phyloP scores from a whole-genome alignment of 495 filamentous ascomycete species.

The Aspergillus egyptiacus region DNA sequence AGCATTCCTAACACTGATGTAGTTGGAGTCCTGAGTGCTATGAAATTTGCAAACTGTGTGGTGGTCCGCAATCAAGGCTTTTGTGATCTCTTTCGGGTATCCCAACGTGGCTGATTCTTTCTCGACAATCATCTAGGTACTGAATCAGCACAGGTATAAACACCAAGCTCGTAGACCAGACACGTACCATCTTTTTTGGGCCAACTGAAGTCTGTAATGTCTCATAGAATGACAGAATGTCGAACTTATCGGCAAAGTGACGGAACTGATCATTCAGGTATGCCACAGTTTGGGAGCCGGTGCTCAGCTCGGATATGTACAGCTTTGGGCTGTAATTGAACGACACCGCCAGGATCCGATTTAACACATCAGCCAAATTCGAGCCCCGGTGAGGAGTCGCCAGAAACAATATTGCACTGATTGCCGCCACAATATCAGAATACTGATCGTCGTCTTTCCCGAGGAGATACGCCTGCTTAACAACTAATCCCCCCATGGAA shows the following conservation, averaged over 20 bases:
- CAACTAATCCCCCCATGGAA: background rate
- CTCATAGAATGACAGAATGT: background rate
- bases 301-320: background rate
- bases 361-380: background rate
- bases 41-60: background rate
- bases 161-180: no score
- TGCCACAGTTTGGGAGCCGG: background rate
- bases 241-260: background rate
- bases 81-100: background rate
- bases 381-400: background rate
- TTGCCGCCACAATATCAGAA: background rate
- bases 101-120: background rate
- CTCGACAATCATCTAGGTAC: background rate
- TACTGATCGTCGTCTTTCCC: background rate
- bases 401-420: background rate
- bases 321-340: background rate
- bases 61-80: background rate
- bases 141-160: no score
- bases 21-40: background rate
- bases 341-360: background rate
- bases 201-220: background rate
- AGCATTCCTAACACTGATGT: background rate
- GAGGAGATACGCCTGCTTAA: background rate
- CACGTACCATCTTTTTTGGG: no score
- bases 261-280: background rate